Percentiles rank a stretch among this genome's conserved stretches.
These are phyloP conservation scores for Vitis hybrid DNA, from an alignment of 177 flowering plant genomes.

Conservation along the genomic window DNA sequence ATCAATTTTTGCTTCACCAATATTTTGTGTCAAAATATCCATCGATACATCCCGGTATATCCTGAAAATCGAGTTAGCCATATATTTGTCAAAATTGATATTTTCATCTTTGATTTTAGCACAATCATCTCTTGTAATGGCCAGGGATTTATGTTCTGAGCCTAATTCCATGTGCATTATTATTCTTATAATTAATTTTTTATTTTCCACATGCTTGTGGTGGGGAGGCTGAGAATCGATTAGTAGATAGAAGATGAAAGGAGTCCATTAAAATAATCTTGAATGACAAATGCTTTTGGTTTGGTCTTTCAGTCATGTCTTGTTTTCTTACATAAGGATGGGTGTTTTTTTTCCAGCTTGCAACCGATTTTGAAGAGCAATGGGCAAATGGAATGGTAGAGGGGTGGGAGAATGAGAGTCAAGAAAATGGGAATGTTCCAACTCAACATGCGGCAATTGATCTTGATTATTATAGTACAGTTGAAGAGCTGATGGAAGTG, in stretches of 20 bases:
- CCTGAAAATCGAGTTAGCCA: too few relatives aligned
- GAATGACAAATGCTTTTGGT: background rate
- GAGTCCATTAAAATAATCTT: too few relatives aligned
- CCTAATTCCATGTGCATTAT: too few relatives aligned
- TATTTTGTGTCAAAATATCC: too few relatives aligned
- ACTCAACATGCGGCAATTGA: conserved; percentile 50
- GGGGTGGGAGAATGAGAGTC: conserved; percentile 76
- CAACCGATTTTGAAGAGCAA: conserved; percentile 77
- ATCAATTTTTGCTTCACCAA: too few relatives aligned
- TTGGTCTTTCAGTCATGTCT: background rate
- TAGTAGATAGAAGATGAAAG: background rate
- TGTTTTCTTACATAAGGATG: background rate
- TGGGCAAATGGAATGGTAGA: conserved; percentile 59
- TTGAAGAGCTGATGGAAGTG: conserved; percentile 78
- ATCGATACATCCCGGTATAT: too few relatives aligned
- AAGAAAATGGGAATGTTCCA: conserved; percentile 62
- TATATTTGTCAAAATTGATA: too few relatives aligned
- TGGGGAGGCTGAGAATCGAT: too few relatives aligned
- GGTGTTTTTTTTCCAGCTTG: conserved; percentile 50
- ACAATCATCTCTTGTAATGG: background rate
- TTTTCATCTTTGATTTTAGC: too few relatives aligned
- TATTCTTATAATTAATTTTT: too few relatives aligned
- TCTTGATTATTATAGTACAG: conserved; percentile 80
- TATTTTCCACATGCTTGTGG: too few relatives aligned
- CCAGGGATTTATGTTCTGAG: background rate